These are phyloP conservation scores for Ophiostoma ulmi DNA, from an alignment of 2,329 filamentous ascomycete species.

Conservation along the genomic window DNA sequence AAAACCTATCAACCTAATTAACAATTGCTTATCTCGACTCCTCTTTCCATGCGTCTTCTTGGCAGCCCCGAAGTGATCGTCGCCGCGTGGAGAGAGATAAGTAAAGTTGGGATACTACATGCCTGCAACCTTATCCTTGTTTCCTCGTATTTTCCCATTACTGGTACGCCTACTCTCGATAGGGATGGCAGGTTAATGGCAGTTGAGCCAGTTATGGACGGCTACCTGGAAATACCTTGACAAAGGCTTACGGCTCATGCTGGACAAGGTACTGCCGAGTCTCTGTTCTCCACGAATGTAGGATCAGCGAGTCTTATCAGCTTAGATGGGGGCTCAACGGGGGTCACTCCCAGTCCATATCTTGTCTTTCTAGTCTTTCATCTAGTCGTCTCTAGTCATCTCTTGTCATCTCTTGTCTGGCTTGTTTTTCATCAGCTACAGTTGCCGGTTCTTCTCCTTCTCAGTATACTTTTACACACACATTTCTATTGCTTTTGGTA, in stretches of 20 bases:
- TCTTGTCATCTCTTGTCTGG: neutral
- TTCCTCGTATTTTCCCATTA: neutral
- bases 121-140: neutral
- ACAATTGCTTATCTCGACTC: neutral
- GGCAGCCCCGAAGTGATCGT: constrained; percentile 2
- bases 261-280: constrained; percentile 1
- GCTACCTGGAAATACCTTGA: neutral
- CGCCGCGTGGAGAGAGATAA: constrained; percentile 8
- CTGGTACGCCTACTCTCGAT: too few relatives aligned
- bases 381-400: neutral
- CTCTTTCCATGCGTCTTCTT: neutral
- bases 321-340: neutral
- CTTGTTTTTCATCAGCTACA: neutral
- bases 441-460: neutral
- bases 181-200: too few relatives aligned
- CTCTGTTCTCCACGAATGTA: neutral
- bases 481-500: neutral
- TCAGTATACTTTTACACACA: neutral
- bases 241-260: neutral
- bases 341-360: neutral
- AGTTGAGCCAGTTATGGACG: neutral
- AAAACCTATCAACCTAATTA: neutral
- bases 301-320: neutral
- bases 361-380: neutral
- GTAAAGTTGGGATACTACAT: constrained; percentile 2